A percentile compares a stretch with the other conserved stretches of the same genome.
These are phyloP conservation scores for Graphiopsis chlorocephala DNA, from an alignment of 2,329 filamentous ascomycete species.

Conservation along the genomic window DNA sequence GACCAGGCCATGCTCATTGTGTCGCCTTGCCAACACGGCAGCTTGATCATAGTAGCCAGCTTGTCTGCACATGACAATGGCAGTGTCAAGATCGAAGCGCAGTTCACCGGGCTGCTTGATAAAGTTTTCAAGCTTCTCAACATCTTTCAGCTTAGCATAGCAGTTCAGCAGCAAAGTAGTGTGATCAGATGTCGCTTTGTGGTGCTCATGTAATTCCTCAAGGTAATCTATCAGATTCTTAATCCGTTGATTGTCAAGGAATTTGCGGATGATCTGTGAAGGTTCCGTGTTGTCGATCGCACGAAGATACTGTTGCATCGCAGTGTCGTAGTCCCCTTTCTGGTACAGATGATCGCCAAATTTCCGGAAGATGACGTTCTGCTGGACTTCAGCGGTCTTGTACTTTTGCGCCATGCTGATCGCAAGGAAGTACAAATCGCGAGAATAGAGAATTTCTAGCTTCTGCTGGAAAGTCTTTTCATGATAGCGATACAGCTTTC, in stretches of 20 bases:
- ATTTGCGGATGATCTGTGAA: conserved; percentile 95
- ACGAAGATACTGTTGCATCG: conserved; percentile 98
- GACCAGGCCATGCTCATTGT: conserved; percentile 88
- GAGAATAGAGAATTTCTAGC: conserved; percentile 87
- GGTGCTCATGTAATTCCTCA: conserved; percentile 91
- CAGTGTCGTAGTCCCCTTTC: conserved; percentile 91
- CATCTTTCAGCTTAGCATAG: conserved; percentile 96
- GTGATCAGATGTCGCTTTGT: conserved; percentile 90
- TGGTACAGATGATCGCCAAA: conserved; percentile 95
- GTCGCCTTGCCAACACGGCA: conserved; percentile 89
- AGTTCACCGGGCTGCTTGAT: conserved; percentile 93
- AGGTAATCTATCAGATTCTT: conserved; percentile 97
- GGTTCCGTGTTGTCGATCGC: conserved; percentile 96
- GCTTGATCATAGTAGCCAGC: conserved; percentile 97
- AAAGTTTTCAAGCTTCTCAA: conserved; percentile 91
- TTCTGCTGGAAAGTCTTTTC: conserved; percentile 89
- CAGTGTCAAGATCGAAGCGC: conserved; percentile 95
- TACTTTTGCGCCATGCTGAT: conserved; percentile 91
- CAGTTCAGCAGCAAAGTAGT: conserved; percentile 94
- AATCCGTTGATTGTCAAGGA: conserved; percentile 93
- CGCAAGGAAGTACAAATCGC: conserved; percentile 86
- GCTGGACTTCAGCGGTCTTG: conserved; percentile 73
- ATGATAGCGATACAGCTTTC: conserved; percentile 86
- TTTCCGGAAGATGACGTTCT: conserved; percentile 87
- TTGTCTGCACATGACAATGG: conserved; percentile 95